These are phyloP conservation scores for Prunus padus DNA, from an alignment of 306 rosid genomes.

Conservation along the genomic window DNA sequence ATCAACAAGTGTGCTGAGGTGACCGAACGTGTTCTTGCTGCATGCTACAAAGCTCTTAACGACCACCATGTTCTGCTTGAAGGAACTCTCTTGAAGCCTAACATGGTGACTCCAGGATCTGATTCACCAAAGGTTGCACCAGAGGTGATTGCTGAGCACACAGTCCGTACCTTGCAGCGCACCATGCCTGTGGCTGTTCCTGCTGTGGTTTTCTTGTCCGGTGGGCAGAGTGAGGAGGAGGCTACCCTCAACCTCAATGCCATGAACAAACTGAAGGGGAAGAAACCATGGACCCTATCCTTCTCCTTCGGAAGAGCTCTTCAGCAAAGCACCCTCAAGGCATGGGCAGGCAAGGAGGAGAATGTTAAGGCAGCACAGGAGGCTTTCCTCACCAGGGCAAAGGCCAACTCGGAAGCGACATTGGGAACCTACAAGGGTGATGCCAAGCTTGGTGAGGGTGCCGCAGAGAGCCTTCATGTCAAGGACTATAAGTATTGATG, in stretches of 20 bases:
- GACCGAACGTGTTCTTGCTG: slow-evolving; percentile 78
- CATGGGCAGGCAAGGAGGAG: slow-evolving; percentile 67
- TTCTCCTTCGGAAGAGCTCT: slow-evolving; percentile 81
- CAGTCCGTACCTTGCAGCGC: slow-evolving; percentile 60
- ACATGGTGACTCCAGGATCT: slow-evolving; percentile 88
- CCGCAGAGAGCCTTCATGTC: slow-evolving; percentile 65
- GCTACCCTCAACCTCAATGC: slow-evolving; percentile 75
- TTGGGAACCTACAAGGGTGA: slow-evolving; percentile 73
- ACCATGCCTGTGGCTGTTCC: slow-evolving; percentile 73
- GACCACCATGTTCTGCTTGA: slow-evolving; percentile 77
- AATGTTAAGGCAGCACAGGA: slow-evolving; percentile 58
- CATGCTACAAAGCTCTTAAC: slow-evolving; percentile 80
- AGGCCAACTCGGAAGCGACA: slow-evolving; percentile 77
- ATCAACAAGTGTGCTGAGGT: slow-evolving; percentile 64
- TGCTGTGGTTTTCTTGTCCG: slow-evolving; percentile 69
- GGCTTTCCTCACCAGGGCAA: slow-evolving; percentile 55
- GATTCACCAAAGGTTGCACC: slow-evolving; percentile 55
- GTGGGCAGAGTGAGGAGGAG: slow-evolving; percentile 89
- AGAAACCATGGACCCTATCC: slow-evolving; percentile 83
- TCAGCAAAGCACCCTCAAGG: slow-evolving; percentile 76
- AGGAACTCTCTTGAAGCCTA: slow-evolving; percentile 78
- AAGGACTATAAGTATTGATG: slow-evolving; percentile 51
- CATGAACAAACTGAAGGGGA: slow-evolving; percentile 61
- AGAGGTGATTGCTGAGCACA: slow-evolving; percentile 61
- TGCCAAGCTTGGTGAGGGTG: slow-evolving; percentile 58